Evolutionary conservation across 768 basidiomycete genomes (phyloP).

Genomic region (Hericium coralloides): DNA sequence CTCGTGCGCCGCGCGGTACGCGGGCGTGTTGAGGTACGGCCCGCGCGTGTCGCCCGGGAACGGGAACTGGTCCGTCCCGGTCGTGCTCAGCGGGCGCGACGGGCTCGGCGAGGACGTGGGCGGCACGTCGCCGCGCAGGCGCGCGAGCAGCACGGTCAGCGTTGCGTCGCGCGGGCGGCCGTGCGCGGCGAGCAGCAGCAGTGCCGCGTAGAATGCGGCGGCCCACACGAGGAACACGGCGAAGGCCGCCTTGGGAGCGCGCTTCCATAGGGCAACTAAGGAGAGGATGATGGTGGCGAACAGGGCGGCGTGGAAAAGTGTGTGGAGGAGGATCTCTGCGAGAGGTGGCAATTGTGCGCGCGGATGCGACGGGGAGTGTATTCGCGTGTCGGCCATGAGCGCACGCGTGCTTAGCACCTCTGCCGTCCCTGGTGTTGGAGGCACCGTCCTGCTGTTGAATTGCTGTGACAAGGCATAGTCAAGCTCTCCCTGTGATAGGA

Average conservation of each 20-base stretch:
- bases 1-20: conserved; percentile 41
- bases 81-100: conserved; percentile 31
- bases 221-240: conserved; percentile 58
- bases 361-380: conserved; percentile 15
- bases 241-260: conserved; percentile 47
- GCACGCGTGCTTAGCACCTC: conserved; percentile 37
- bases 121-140: conserved; percentile 29
- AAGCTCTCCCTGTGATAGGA: conserved; percentile 51
- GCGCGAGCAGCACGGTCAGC: conserved; percentile 39
- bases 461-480: conserved; percentile 55
- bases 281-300: conserved; percentile 50
- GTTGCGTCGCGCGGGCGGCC: conserved; percentile 50
- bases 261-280: conserved; percentile 50
- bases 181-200: conserved; percentile 48
- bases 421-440: conserved; percentile 44
- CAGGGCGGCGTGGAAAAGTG: conserved; percentile 48
- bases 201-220: conserved; percentile 42
- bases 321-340: conserved; percentile 34
- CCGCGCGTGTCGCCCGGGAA: conserved; percentile 37
- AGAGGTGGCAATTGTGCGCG: conserved; percentile 28
- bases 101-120: conserved; percentile 27
- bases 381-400: conserved; percentile 18
- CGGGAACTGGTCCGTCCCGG: conserved; percentile 32
- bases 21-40: conserved; percentile 64
- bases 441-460: conserved; percentile 34